Percentiles rank a stretch among this genome's conserved stretches.
phyloP scores from a whole-genome alignment of 192 early-diverging fungal genomes.

The Backusella sp. region DNA sequence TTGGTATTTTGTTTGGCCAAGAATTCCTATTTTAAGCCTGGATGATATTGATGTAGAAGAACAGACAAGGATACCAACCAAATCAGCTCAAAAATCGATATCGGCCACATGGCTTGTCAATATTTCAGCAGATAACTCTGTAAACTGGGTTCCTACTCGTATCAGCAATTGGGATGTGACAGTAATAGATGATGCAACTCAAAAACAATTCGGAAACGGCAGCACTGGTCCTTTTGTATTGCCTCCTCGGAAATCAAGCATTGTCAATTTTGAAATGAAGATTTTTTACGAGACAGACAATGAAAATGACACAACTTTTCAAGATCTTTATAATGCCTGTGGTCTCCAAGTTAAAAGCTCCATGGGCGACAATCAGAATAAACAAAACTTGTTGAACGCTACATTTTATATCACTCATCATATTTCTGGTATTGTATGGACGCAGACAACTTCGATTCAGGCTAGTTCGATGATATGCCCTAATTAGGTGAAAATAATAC shows the following conservation, averaged over 20 bases:
- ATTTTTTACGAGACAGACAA: slow-evolving; percentile 21
- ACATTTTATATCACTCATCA: slow-evolving; percentile 10
- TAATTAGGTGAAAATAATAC: background rate
- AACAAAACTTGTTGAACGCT: slow-evolving; percentile 5
- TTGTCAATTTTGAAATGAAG: background rate
- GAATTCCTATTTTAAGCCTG: slow-evolving; percentile 13
- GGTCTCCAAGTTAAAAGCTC: slow-evolving; percentile 10
- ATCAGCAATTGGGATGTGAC: slow-evolving; percentile 14
- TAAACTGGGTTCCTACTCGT: slow-evolving; percentile 28
- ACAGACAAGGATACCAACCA: background rate
- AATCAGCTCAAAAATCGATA: slow-evolving; percentile 7
- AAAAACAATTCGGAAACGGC: slow-evolving; percentile 19
- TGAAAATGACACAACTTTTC: slow-evolving; percentile 18
- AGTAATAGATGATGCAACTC: slow-evolving; percentile 16
- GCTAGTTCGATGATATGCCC: background rate
- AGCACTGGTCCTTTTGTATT: slow-evolving; percentile 10
- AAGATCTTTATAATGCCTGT: slow-evolving; percentile 27
- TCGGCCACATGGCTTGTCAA: slow-evolving; percentile 22
- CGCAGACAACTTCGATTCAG: background rate
- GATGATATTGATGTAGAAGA: slow-evolving; percentile 3
- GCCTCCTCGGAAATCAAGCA: background rate
- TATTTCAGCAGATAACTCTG: slow-evolving; percentile 25
- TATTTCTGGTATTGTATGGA: slow-evolving; percentile 11
- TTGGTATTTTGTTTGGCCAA: slow-evolving; percentile 29
- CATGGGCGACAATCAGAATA: background rate